A percentile compares a stretch with the other conserved stretches of the same genome.
Conservation (phyloP, 768 basidiomycete species). For the Coprinopsis cinerea region DNA sequence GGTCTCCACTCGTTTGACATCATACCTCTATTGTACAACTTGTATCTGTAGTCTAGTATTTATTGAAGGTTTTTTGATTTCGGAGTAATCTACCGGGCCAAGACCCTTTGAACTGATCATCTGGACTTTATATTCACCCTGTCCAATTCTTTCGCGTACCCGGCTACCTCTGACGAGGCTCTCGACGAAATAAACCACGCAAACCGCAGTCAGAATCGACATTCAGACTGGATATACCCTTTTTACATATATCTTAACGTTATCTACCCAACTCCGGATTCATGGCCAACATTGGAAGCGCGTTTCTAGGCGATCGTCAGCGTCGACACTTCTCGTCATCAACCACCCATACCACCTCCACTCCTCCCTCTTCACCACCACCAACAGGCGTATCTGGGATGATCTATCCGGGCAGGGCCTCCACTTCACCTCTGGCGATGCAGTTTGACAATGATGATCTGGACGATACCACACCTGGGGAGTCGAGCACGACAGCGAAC, state of each 20-base stretch:
- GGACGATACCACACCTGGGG: background rate
- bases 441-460: constrained; percentile 4
- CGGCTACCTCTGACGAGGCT: no score
- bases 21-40: background rate
- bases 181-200: no score
- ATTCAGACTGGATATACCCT: no score
- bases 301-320: constrained; percentile 74
- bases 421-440: constrained; percentile 13
- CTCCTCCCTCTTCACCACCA: constrained; percentile 37
- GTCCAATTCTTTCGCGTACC: no score
- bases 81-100: no score
- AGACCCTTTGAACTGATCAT: no score
- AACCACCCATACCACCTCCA: constrained; percentile 26
- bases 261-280: background rate
- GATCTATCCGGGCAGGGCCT: constrained; percentile 13
- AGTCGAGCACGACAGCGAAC: constrained; percentile 1
- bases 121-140: no score
- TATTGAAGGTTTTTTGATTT: background rate
- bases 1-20: background rate
- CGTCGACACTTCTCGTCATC: constrained; percentile 59
- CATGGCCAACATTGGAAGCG: constrained; percentile 57
- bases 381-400: constrained; percentile 29
- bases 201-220: no score
- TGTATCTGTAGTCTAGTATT: background rate
- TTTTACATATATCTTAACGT: background rate